Conservation (phyloP, 306 rosid species). For the Fagus sylvatica region DNA sequence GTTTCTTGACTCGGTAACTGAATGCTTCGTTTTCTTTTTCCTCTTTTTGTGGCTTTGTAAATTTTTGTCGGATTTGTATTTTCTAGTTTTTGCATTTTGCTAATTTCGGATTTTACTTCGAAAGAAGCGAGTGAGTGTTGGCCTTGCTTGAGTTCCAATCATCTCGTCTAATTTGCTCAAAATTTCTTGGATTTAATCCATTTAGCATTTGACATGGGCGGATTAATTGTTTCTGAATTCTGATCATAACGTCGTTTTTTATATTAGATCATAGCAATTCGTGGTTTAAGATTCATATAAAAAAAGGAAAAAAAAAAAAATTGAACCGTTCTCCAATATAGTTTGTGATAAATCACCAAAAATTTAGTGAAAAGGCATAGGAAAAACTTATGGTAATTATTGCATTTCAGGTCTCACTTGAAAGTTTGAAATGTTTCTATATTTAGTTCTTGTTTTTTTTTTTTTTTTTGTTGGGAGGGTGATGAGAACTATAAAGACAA, state of each 20-base stretch:
- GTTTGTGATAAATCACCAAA: too few species aligned
- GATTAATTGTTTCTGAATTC: neutral
- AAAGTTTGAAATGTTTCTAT: too few species aligned
- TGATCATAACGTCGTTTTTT: too few species aligned
- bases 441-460: too few species aligned
- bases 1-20: constrained; percentile 25
- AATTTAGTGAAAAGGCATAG: too few species aligned
- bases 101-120: constrained; percentile 13
- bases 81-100: constrained; percentile 5
- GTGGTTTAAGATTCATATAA: too few species aligned
- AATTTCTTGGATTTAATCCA: neutral
- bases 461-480: too few species aligned
- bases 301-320: too few species aligned
- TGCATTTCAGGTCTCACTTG: too few species aligned
- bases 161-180: neutral
- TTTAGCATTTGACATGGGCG: neutral
- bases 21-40: constrained; percentile 6
- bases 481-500: too few species aligned
- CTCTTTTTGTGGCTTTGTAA: constrained; percentile 27
- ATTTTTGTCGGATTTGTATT: constrained; percentile 19
- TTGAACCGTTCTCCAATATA: too few species aligned
- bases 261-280: neutral
- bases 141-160: constrained; percentile 6
- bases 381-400: too few species aligned
- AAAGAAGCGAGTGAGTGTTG: constrained; percentile 20